Base-by-base conservation (phyloP, 805 yeast genomes). In the Gaillardinia entomophila region DNA sequence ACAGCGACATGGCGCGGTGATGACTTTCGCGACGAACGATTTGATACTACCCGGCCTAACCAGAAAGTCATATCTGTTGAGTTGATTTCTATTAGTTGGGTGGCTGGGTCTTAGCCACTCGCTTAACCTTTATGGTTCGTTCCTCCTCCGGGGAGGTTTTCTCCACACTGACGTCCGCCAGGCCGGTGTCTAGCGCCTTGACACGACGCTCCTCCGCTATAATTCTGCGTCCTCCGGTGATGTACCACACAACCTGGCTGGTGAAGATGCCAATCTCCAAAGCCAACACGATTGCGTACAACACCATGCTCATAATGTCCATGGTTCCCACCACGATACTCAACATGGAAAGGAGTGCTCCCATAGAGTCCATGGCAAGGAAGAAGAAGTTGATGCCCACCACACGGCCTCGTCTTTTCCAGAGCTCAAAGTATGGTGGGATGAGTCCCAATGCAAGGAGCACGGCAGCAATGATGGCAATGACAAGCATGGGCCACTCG, bases 341-440 rank as follows among this genome's bases (percentile, higher is more conserved):
- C 26, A 73, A 68, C 59, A 84, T 71, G 10, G 94, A 83, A 43
- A 86, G 77, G 26, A 66, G 59, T 0, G 97, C 96, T 6, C 97
- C 97, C 16, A 74, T 41, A 3, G 84, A 74, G 53, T 90, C 97
- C 60, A 89, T 60, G 4, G 68, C 48, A 36, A 90, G 64, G 42
- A 90, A 90, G 3, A 82, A 43, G 49, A 90, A 88, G 52, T 88
- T 88, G 48, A 90, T 82, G 0, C 97, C 97, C 3, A 88, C 77
- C 3, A 90, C 97, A 23, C 82, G 62, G 2, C 97, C 97, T 32
- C 75, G 56, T 41, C 96, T 68, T 49, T 86, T 84, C 20, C 77
- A 72, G 16, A 90, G 60, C 53, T 90, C 97, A 45, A 77, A 78
- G 53, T 89, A 90, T 4, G 97, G 96, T 0, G 97, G 97, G 0